Evolutionary conservation across 192 early-diverging fungal genomes (phyloP).

Genomic region (Coemansia pectinata): DNA sequence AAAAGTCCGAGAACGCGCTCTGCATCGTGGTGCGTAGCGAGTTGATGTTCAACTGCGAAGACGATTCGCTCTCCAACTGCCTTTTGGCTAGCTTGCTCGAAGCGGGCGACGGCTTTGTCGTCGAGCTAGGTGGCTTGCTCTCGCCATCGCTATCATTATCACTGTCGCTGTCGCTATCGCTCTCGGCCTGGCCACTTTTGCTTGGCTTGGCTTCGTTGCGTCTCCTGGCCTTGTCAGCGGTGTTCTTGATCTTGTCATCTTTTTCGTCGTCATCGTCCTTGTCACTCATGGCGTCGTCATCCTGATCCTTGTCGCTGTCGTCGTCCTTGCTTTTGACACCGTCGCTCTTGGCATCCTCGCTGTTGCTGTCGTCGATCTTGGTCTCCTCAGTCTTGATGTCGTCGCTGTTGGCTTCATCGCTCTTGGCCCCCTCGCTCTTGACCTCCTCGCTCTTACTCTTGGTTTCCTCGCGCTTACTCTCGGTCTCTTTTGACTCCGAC

Average conservation of each 20-base stretch:
- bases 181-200: neutral
- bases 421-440: neutral
- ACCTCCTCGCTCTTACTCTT: neutral
- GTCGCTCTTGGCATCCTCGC: neutral
- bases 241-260: neutral
- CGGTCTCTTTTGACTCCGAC: neutral
- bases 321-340: neutral
- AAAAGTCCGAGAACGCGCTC: conserved; percentile 5
- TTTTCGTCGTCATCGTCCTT: conserved; percentile 9
- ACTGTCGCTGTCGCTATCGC: conserved; percentile 9
- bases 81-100: neutral
- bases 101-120: neutral
- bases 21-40: neutral
- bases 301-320: conserved; percentile 9
- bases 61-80: neutral
- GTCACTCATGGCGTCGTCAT: neutral
- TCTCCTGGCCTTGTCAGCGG: neutral
- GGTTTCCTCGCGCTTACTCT: neutral
- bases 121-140: neutral
- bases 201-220: neutral
- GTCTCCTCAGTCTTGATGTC: neutral
- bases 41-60: neutral
- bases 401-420: neutral
- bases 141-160: conserved; percentile 7
- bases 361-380: neutral